Evolutionary conservation across 192 early-diverging fungal species (phyloP).

Genomic region (Radiomyces spectabilis): DNA sequence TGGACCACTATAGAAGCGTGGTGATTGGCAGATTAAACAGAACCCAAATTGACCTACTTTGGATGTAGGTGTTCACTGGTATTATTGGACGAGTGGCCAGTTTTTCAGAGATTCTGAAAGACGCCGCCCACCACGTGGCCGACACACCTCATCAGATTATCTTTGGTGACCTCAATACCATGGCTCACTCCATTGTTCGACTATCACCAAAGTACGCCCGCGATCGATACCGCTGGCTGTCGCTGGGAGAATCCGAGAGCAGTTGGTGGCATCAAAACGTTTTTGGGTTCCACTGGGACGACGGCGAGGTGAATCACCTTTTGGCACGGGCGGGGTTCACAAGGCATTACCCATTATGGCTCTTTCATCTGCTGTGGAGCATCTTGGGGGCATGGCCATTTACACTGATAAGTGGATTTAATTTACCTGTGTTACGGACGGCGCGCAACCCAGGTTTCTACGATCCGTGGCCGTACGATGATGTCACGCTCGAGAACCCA

Average conservation of each 20-base stretch:
- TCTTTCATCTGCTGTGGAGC: neutral
- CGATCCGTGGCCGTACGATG: constrained; percentile 57
- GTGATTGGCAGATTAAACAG: too few species aligned
- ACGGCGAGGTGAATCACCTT: constrained; percentile 32
- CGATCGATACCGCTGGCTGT: constrained; percentile 59
- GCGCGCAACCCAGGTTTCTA: constrained; percentile 71
- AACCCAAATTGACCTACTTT: neutral
- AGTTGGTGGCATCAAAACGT: constrained; percentile 66
- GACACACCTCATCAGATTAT: constrained; percentile 60
- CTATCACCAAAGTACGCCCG: constrained; percentile 53
- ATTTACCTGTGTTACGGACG: constrained; percentile 27
- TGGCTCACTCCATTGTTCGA: constrained; percentile 68
- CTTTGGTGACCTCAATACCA: constrained; percentile 74
- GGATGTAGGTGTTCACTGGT: constrained; percentile 52
- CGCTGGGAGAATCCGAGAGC: constrained; percentile 55
- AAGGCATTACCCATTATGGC: neutral
- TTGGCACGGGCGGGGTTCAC: neutral
- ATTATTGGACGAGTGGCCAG: constrained; percentile 60
- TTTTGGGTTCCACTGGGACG: constrained; percentile 35
- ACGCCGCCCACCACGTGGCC: constrained; percentile 32
- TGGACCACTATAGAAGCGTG: constrained; percentile 1
- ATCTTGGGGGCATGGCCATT: neutral
- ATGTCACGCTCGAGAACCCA: constrained; percentile 59
- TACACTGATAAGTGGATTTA: constrained; percentile 26
- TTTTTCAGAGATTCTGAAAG: constrained; percentile 61